These are phyloP conservation scores for Ramularia collo-cygni DNA, from an alignment of 2,329 filamentous ascomycete species.

Conservation along the genomic window DNA sequence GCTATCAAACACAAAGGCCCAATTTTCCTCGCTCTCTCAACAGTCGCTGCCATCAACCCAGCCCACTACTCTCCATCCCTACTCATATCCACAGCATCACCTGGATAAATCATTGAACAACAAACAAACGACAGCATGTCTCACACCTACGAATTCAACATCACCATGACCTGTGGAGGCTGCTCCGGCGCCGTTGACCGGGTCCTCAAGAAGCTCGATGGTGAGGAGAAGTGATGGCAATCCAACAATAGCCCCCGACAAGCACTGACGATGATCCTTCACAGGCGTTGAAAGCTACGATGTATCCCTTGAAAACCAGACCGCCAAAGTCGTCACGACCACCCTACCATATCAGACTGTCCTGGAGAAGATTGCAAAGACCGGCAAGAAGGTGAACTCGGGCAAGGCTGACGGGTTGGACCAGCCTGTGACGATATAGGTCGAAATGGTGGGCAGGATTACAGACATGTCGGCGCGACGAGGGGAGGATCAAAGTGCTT, in stretches of 20 bases:
- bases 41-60: too few relatives aligned
- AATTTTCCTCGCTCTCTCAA: too few relatives aligned
- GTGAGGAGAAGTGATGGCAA: slow-evolving; percentile 2
- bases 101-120: not conserved
- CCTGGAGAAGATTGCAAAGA: slow-evolving; percentile 85
- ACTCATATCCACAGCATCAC: too few relatives aligned
- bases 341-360: slow-evolving; percentile 71
- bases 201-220: slow-evolving; percentile 68
- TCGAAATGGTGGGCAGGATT: too few relatives aligned
- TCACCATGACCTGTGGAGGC: slow-evolving; percentile 89
- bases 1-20: too few relatives aligned
- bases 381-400: slow-evolving; percentile 82
- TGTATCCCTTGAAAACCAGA: slow-evolving; percentile 80
- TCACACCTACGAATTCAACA: slow-evolving; percentile 91
- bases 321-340: slow-evolving; percentile 63
- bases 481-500: too few relatives aligned
- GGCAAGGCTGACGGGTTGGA: slow-evolving; percentile 62
- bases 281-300: slow-evolving; percentile 80
- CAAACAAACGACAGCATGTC: not conserved
- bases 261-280: not conserved
- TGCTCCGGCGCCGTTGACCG: slow-evolving; percentile 92
- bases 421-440: slow-evolving; percentile 19
- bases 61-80: too few relatives aligned
- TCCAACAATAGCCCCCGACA: too few relatives aligned
- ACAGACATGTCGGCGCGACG: too few relatives aligned